Percentiles rank a stretch among this genome's conserved stretches.
phyloP scores from a whole-genome alignment of 2,329 filamentous ascomycete genomes.

The Leptosphaerulina australis region DNA sequence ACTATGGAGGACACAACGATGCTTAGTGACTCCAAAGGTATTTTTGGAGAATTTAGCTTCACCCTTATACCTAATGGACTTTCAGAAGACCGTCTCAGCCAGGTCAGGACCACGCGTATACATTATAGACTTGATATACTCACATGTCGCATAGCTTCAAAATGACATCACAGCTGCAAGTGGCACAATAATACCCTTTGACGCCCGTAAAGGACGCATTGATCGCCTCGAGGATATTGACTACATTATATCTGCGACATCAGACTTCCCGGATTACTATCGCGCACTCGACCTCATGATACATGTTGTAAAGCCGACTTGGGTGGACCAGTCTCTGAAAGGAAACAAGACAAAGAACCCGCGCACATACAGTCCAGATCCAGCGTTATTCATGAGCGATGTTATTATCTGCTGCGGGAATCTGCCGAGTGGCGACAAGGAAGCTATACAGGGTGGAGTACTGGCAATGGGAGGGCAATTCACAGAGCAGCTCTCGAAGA shows the following conservation, averaged over 20 bases:
- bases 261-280: slow-evolving; percentile 89
- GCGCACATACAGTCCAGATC: slow-evolving; percentile 87
- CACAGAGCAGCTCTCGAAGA: slow-evolving; percentile 70
- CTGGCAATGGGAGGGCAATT: slow-evolving; percentile 88
- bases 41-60: slow-evolving; percentile 51
- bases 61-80: slow-evolving; percentile 53
- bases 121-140: slow-evolving; percentile 14
- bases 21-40: slow-evolving; percentile 35
- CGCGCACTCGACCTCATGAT: slow-evolving; percentile 77
- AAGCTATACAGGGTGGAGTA: slow-evolving; percentile 88
- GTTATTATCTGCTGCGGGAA: slow-evolving; percentile 83
- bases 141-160: slow-evolving; percentile 50
- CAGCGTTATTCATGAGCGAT: slow-evolving; percentile 85
- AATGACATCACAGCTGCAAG: slow-evolving; percentile 56
- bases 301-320: slow-evolving; percentile 80
- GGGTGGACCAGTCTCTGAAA: slow-evolving; percentile 74
- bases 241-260: slow-evolving; percentile 75
- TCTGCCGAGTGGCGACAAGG: slow-evolving; percentile 83
- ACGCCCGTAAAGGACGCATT: slow-evolving; percentile 49
- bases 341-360: slow-evolving; percentile 76
- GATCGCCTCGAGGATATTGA: slow-evolving; percentile 57
- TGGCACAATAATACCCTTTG: slow-evolving; percentile 54
- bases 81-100: slow-evolving; percentile 31
- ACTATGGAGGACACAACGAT: slow-evolving; percentile 44
- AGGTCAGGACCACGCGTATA: slow-evolving; percentile 38